Evolutionary conservation across 306 rosid species (phyloP), one percentile per base, ranked within the genome.

Genomic region (Gastrolobium villosum): DNA sequence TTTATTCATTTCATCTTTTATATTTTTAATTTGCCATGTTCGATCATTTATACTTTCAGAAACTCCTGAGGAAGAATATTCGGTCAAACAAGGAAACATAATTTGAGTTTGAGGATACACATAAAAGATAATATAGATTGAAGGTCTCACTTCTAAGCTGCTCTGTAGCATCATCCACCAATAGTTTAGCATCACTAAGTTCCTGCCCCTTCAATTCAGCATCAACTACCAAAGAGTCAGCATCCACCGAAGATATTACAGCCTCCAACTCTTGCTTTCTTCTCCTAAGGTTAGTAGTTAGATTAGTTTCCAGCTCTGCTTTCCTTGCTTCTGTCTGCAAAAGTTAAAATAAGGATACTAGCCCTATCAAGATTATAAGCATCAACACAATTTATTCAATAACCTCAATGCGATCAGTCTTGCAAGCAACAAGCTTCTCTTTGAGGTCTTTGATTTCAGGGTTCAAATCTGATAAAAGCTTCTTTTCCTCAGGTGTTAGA

Each of bases 221-320:
- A 52, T 92, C 98, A 60, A 83, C 92, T 48, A 59, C 59, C 86
- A 85, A 67, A 83, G 83, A 80, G 62, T 89, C 94, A 65, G 87
- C 86, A 62, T 91, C 94, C 52, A 83, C 97, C 10, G 94, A 75
- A 62, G 90, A 91, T 82, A 91, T 84, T 37, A 87, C 86, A 53
- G 90, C 91, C 81, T 95, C 99, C 84, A 95, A 77, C 84, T 95
- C 99, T 87, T 92, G 98, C 85, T 81, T 95, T 81, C 98, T 88
- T 83, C 97, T 91, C 89, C 89, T 87, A 55, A 95, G 99, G 85
- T 95, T 95, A 60, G 98, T 92, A n/a, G 97, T 89, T 72, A 95
- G 85, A 87, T 95, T 95, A 63, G 98, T 91, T 80, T 95, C 99
- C 55, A 95, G 92, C 92, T 92, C 98, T 7, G 99, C 93, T 83